A percentile compares a stretch with the other conserved stretches of the same genome.
phyloP scores from a whole-genome alignment of 495 filamentous ascomycete species.

The Talaromyces adpressus region DNA sequence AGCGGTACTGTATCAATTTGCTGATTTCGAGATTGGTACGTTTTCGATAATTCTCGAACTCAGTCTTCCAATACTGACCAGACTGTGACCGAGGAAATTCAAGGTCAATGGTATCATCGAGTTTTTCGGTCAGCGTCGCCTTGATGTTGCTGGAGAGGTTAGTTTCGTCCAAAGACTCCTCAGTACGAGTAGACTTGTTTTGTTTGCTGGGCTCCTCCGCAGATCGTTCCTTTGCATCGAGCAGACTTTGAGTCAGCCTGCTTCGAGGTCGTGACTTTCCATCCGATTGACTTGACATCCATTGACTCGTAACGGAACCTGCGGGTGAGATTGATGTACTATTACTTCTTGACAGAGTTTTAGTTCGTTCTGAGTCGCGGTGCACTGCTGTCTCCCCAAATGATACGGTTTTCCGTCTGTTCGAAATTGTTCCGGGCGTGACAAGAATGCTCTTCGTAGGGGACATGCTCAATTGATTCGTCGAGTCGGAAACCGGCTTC shows the following conservation, averaged over 20 bases:
- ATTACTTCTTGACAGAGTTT: slow-evolving; percentile 20
- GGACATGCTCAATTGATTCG: slow-evolving; percentile 39
- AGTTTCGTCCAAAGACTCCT: slow-evolving; percentile 12
- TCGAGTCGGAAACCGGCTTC: slow-evolving; percentile 17
- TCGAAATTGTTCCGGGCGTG: slow-evolving; percentile 76
- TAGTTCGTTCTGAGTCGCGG: slow-evolving; percentile 44
- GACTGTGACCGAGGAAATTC: slow-evolving; percentile 76
- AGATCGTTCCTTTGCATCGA: slow-evolving; percentile 39
- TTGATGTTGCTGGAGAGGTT: neutral
- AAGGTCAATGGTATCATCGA: slow-evolving; percentile 69
- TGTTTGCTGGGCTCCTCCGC: slow-evolving; percentile 14
- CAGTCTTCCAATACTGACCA: slow-evolving; percentile 88
- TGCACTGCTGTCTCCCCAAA: slow-evolving; percentile 68
- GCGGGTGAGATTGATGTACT: slow-evolving; percentile 36
- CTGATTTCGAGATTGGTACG: slow-evolving; percentile 75
- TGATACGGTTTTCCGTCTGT: slow-evolving; percentile 82
- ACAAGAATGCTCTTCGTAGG: slow-evolving; percentile 77
- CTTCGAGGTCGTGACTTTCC: slow-evolving; percentile 34
- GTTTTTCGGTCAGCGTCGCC: slow-evolving; percentile 18
- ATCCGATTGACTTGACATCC: slow-evolving; percentile 48
- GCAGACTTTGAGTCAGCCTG: slow-evolving; percentile 38
- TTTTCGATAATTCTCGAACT: slow-evolving; percentile 75
- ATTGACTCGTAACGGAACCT: slow-evolving; percentile 60
- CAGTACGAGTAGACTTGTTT: slow-evolving; percentile 6
- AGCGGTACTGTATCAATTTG: slow-evolving; percentile 71